Conservation (phyloP, 2,329 filamentous ascomycete genomes). For the Acephala macrosclerotiorum region DNA sequence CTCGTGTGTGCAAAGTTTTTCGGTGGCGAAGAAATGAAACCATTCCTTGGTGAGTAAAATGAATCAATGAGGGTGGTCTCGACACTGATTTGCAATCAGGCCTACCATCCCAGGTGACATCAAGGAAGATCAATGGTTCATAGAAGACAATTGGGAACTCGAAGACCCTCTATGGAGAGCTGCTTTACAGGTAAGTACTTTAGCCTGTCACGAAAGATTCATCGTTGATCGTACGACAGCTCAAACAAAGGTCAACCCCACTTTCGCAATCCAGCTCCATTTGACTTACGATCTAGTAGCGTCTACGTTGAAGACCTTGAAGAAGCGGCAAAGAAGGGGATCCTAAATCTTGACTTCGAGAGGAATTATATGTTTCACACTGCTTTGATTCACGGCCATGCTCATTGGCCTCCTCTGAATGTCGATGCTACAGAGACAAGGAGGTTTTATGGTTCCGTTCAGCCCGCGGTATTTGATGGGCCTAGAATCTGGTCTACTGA, state of each 20-base stretch:
- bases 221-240: constrained; percentile 7
- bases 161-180: constrained; percentile 26
- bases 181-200: constrained; percentile 13
- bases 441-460: constrained; percentile 26
- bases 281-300: constrained; percentile 8
- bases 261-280: not conserved
- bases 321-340: constrained; percentile 17
- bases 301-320: constrained; percentile 27
- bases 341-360: constrained; percentile 26
- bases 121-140: constrained; percentile 18
- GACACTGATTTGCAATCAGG: not conserved
- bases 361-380: constrained; percentile 27
- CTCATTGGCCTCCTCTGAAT: constrained; percentile 19
- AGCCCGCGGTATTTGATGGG: constrained; percentile 29
- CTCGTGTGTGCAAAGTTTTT: constrained; percentile 27
- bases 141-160: constrained; percentile 26
- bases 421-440: constrained; percentile 8
- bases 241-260: constrained; percentile 19
- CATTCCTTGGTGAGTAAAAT: constrained; percentile 16
- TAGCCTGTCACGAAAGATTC: not conserved
- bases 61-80: not conserved
- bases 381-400: constrained; percentile 27
- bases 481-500: constrained; percentile 19
- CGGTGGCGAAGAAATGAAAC: constrained; percentile 25
- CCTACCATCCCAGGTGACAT: constrained; percentile 9